Conservation (phyloP, 2,329 filamentous ascomycete genomes). For the Cryoendolithus antarcticus region DNA sequence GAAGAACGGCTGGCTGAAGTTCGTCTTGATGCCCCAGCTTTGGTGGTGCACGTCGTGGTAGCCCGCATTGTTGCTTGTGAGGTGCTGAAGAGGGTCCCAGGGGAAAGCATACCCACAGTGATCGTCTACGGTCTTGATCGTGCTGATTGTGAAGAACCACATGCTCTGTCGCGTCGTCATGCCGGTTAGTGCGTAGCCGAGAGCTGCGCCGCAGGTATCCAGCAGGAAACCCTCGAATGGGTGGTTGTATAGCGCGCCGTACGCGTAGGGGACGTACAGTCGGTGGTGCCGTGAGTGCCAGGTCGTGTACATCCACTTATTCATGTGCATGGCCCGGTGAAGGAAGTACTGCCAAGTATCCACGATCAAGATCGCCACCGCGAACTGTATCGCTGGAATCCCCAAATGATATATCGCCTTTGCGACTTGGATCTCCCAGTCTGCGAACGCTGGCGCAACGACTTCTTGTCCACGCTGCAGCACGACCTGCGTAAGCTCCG, state of each 20-base stretch:
- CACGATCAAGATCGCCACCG: conserved; percentile 60
- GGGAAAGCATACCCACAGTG: conserved; percentile 95
- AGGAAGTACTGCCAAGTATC: conserved; percentile 99
- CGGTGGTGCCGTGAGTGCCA: conserved; percentile 95
- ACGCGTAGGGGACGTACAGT: conserved; percentile 94
- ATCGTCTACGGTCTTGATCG: conserved; percentile 93
- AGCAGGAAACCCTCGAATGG: conserved; percentile 87
- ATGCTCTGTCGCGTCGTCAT: conserved; percentile 83
- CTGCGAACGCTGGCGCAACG: conserved; percentile 59
- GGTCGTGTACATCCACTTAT: conserved; percentile 87
- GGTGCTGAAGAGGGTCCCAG: conserved; percentile 82
- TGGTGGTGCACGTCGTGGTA: conserved; percentile 99
- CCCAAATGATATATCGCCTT: conserved; percentile 67
- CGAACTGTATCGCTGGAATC: conserved; percentile 67
- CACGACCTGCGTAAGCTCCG: conserved; percentile 48
- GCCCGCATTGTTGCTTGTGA: conserved; percentile 88
- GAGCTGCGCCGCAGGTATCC: conserved; percentile 75
- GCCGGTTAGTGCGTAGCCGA: conserved; percentile 68
- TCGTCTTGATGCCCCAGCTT: conserved; percentile 96
- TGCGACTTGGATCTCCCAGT: conserved; percentile 67
- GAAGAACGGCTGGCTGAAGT: conserved; percentile 74
- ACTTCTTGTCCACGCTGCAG: conserved; percentile 38
- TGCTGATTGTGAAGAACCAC: conserved; percentile 77
- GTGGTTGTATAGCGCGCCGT: conserved; percentile 93
- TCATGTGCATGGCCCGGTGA: conserved; percentile 92